Evolutionary conservation across 495 filamentous ascomycete species (phyloP).

Genomic region (Podospora comata): DNA sequence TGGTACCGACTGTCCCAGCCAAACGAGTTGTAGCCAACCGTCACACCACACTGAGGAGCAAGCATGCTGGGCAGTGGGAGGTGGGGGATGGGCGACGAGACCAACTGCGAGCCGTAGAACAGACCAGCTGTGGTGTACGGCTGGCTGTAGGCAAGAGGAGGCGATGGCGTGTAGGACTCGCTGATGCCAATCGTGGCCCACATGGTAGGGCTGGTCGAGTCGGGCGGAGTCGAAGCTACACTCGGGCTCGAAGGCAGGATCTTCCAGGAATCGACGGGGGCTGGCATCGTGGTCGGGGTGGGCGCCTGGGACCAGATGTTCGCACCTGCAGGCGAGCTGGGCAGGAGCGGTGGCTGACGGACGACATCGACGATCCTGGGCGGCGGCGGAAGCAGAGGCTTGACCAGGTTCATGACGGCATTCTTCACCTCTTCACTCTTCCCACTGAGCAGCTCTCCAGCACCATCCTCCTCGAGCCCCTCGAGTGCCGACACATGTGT

Average conservation of each 20-base stretch:
- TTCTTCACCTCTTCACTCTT: conserved; percentile 92
- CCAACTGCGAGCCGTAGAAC: conserved; percentile 59
- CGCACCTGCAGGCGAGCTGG: conserved; percentile 73
- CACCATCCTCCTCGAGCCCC: conserved; percentile 94
- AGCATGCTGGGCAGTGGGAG: conserved; percentile 91
- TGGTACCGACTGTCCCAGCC: conserved; percentile 68
- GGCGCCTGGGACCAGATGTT: conserved; percentile 75
- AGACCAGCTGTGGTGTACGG: conserved; percentile 66
- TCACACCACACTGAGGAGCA: conserved; percentile 75
- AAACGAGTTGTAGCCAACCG: conserved; percentile 69
- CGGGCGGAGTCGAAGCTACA: conserved; percentile 63
- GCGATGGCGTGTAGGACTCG: conserved; percentile 65
- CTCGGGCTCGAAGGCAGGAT: conserved; percentile 85
- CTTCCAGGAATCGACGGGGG: conserved; percentile 87
- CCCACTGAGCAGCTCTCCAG: conserved; percentile 86
- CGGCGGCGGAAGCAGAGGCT: conserved; percentile 87
- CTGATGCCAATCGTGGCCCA: conserved; percentile 77
- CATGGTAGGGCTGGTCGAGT: conserved; percentile 62
- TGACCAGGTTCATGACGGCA: conserved; percentile 78
- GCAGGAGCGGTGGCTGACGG: conserved; percentile 77
- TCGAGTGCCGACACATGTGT: conserved; percentile 87
- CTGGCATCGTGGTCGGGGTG: conserved; percentile 51
- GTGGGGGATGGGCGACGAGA: conserved; percentile 67
- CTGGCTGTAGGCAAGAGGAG: conserved; percentile 75
- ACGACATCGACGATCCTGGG: conserved; percentile 90